Conservation (phyloP, 441 rosid species). For the Macaranga tanarius region DNA sequence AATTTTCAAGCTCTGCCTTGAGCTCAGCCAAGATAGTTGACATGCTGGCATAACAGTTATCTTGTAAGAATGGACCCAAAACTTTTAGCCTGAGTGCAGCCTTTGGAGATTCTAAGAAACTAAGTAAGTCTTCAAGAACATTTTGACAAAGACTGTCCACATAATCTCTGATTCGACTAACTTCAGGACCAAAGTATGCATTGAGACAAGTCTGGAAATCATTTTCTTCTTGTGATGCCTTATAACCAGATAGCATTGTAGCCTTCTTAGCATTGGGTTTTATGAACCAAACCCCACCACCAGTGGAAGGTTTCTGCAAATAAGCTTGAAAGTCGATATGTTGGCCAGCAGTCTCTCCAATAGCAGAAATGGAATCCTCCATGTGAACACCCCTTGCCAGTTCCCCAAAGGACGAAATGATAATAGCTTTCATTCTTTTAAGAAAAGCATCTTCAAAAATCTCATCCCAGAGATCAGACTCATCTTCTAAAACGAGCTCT, state of each 20-base stretch:
- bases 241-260: conserved; percentile 42
- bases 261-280: conserved; percentile 67
- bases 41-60: conserved; percentile 73
- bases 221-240: conserved; percentile 56
- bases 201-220: conserved; percentile 74
- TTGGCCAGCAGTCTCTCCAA: conserved; percentile 49
- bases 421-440: conserved; percentile 76
- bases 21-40: conserved; percentile 64
- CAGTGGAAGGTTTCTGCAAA: conserved; percentile 78
- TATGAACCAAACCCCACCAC: conserved; percentile 96
- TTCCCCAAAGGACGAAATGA: conserved; percentile 63
- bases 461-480: conserved; percentile 95
- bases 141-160: conserved; percentile 71
- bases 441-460: conserved; percentile 94
- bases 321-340: conserved; percentile 67
- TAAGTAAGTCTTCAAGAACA: conserved; percentile 78
- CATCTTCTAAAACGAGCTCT: conserved; percentile 86
- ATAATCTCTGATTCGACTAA: conserved; percentile 77
- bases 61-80: conserved; percentile 80
- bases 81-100: conserved; percentile 77
- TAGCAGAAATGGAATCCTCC: conserved; percentile 47
- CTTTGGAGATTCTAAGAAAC: conserved; percentile 93
- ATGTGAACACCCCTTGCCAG: conserved; percentile 56
- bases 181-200: conserved; percentile 92
- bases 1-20: conserved; percentile 61